A percentile compares a stretch with the other conserved stretches of the same genome.
Conservation (phyloP, 2,329 filamentous ascomycete genomes). For the Phyllosticta citriasiana region DNA sequence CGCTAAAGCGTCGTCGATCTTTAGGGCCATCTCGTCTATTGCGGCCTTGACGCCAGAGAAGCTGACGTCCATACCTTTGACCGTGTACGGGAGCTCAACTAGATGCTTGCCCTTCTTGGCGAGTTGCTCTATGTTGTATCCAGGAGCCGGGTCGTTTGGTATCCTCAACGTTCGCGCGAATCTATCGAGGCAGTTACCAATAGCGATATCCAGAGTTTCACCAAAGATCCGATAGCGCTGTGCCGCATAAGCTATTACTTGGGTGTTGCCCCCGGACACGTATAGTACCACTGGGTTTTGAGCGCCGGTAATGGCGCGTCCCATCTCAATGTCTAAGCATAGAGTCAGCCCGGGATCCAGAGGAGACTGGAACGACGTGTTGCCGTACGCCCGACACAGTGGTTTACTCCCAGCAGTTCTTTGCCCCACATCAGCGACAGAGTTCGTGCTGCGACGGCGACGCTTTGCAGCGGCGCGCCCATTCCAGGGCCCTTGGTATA, state of each 20-base stretch:
- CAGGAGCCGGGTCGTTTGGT: slow-evolving; percentile 89
- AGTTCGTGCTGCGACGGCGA: slow-evolving; percentile 76
- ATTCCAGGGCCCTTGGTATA: slow-evolving; percentile 95
- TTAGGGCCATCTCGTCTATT: slow-evolving; percentile 68
- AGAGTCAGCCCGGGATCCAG: neutral
- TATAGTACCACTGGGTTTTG: slow-evolving; percentile 90
- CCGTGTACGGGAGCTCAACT: slow-evolving; percentile 84
- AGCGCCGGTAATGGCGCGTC: slow-evolving; percentile 80
- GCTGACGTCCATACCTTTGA: slow-evolving; percentile 98
- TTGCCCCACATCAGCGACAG: slow-evolving; percentile 76
- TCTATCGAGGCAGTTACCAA: slow-evolving; percentile 93
- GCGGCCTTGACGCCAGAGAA: slow-evolving; percentile 86
- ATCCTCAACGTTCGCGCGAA: slow-evolving; percentile 88
- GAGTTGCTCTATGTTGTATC: slow-evolving; percentile 95
- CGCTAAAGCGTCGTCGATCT: slow-evolving; percentile 38
- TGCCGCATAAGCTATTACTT: slow-evolving; percentile 93
- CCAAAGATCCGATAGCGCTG: slow-evolving; percentile 96
- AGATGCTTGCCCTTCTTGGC: slow-evolving; percentile 64
- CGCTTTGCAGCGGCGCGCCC: slow-evolving; percentile 82
- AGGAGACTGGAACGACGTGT: neutral
- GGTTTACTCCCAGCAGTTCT: slow-evolving; percentile 89
- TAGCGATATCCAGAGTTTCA: slow-evolving; percentile 92
- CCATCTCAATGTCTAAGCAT: slow-evolving; percentile 80
- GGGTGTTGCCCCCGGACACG: slow-evolving; percentile 90
- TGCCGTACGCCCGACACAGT: slow-evolving; percentile 73